Evolutionary conservation across 768 basidiomycete species (phyloP).

Genomic region (Guyanaporus albipodus): DNA sequence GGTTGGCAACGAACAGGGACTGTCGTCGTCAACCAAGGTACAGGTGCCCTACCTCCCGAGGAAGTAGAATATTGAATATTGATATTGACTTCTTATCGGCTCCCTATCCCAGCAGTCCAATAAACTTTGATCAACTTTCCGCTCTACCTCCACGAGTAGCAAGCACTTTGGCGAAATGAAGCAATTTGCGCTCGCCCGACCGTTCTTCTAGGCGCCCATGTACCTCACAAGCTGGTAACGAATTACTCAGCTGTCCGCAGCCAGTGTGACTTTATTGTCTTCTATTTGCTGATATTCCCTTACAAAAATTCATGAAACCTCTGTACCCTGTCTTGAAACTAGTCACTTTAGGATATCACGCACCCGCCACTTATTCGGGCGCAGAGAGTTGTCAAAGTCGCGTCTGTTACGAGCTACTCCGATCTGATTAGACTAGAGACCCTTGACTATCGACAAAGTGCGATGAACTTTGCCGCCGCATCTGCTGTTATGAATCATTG

Average conservation of each 20-base stretch:
- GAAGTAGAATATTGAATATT: too few species aligned
- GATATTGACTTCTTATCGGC: constrained; percentile 10
- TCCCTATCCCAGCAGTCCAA: constrained; percentile 21
- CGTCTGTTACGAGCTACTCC: too few species aligned
- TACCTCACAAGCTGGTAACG: constrained; percentile 21
- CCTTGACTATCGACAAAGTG: too few species aligned
- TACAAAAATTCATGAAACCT: too few species aligned
- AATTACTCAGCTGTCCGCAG: constrained; percentile 23
- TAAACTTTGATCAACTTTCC: constrained; percentile 24
- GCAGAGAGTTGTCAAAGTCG: too few species aligned
- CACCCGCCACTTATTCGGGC: background rate
- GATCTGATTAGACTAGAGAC: too few species aligned
- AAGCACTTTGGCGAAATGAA: constrained; percentile 25
- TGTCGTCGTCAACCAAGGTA: too few species aligned
- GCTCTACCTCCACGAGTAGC: constrained; percentile 19
- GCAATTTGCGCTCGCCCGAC: constrained; percentile 10
- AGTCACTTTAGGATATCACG: background rate
- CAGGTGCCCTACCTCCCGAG: too few species aligned
- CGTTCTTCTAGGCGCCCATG: constrained; percentile 18
- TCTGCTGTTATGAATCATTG: background rate
- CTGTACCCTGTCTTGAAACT: too few species aligned
- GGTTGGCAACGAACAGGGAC: too few species aligned
- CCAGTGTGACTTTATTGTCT: constrained; percentile 8
- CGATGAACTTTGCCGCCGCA: background rate
- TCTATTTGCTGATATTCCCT: constrained; percentile 3